Percentiles rank a stretch among this genome's conserved stretches.
These are phyloP conservation scores for Truncatella angustata DNA, from an alignment of 2,329 filamentous ascomycete species.

Conservation along the genomic window DNA sequence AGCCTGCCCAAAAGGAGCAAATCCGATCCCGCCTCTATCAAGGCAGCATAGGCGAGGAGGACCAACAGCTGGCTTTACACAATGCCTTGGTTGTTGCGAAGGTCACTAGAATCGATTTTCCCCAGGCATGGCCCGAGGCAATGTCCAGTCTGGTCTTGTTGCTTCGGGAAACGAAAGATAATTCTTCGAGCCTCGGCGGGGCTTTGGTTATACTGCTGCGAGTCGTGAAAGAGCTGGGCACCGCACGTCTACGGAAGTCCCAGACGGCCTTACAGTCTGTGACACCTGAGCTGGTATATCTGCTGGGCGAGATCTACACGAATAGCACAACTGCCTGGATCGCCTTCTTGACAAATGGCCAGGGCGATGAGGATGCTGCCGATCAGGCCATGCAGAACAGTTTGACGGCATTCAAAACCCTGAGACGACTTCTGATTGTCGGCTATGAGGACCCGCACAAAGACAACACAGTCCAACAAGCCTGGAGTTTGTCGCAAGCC, in stretches of 20 bases:
- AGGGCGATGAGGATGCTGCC: constrained; percentile 57
- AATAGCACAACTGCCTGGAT: constrained; percentile 71
- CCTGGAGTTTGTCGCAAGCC: constrained; percentile 76
- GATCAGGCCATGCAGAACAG: constrained; percentile 72
- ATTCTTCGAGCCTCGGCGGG: constrained; percentile 67
- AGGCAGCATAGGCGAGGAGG: constrained; percentile 73
- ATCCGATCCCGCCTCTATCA: constrained; percentile 76
- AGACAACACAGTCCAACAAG: constrained; percentile 70
- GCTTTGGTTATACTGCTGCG: constrained; percentile 76
- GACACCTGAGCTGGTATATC: constrained; percentile 79
- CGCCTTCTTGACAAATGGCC: constrained; percentile 54
- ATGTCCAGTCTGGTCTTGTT: constrained; percentile 60
- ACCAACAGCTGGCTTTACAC: constrained; percentile 75
- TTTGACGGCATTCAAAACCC: constrained; percentile 72
- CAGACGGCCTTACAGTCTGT: constrained; percentile 74
- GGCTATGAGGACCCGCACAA: constrained; percentile 84
- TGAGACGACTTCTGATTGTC: constrained; percentile 74
- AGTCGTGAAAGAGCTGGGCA: constrained; percentile 86
- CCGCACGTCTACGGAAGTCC: constrained; percentile 71
- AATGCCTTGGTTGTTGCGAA: constrained; percentile 88
- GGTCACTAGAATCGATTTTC: constrained; percentile 86
- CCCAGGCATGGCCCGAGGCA: constrained; percentile 74
- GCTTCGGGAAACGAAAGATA: constrained; percentile 57
- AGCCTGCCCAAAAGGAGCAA: constrained; percentile 70
- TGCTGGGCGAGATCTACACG: constrained; percentile 76